Conservation (phyloP, 148 eudicot genomes). For the Spergularia bocconei region DNA sequence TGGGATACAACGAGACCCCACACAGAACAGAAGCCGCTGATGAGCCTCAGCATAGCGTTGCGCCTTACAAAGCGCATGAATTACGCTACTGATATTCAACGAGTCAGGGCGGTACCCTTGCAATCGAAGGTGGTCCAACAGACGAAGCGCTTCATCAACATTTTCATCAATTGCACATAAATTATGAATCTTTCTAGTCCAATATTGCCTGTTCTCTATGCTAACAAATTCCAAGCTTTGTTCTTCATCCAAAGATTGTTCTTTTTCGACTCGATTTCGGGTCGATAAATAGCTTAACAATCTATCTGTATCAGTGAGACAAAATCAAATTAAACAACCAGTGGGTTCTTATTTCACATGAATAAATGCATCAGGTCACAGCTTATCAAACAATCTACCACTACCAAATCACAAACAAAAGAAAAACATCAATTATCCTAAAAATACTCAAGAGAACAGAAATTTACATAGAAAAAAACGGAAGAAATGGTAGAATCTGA, state of each 20-base stretch:
- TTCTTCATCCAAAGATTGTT: slow-evolving; percentile 18
- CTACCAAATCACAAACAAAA: too few relatives aligned
- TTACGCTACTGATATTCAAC: slow-evolving; percentile 62
- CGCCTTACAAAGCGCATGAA: slow-evolving; percentile 66
- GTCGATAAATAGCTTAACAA: not conserved
- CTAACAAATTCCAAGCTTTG: slow-evolving; percentile 20
- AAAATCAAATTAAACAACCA: not conserved
- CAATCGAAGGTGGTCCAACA: slow-evolving; percentile 47
- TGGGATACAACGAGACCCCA: slow-evolving; percentile 38
- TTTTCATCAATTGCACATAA: slow-evolving; percentile 43
- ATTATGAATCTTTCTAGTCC: slow-evolving; percentile 60
- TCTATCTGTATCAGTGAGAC: slow-evolving; percentile 2
- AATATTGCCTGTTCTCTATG: slow-evolving; percentile 34
- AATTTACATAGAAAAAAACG: not conserved
- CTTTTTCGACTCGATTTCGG: slow-evolving; percentile 8
- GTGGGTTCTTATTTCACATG: not conserved
- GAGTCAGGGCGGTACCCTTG: slow-evolving; percentile 54
- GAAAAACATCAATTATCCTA: too few relatives aligned
- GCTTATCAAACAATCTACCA: not conserved
- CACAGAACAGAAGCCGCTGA: slow-evolving; percentile 37
- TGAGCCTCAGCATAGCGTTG: slow-evolving; percentile 69
- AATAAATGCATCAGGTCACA: too few relatives aligned
- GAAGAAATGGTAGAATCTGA: not conserved
- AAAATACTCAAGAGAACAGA: too few relatives aligned
- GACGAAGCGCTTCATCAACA: slow-evolving; percentile 55